phyloP scores from a whole-genome alignment of 1,284 basidiomycete species.

The Ustilago tritici region DNA sequence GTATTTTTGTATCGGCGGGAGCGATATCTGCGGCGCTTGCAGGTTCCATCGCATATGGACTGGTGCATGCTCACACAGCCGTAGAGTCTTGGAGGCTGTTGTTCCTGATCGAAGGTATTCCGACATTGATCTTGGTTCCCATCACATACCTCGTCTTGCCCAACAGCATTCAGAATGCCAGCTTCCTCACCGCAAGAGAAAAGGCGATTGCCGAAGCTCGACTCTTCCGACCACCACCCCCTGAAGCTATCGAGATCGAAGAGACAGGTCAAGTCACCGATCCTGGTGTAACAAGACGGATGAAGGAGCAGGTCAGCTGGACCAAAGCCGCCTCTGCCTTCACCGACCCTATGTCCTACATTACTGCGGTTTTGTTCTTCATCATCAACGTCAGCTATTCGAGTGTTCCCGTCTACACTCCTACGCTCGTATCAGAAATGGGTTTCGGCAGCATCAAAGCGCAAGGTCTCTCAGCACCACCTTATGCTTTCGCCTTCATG shows the following conservation, averaged over 20 bases:
- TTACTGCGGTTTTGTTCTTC: conserved; percentile 57
- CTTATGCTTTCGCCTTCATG: conserved; percentile 61
- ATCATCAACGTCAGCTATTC: conserved; percentile 64
- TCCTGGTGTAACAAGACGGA: conserved; percentile 2
- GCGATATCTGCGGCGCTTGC: conserved; percentile 50
- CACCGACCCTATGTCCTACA: conserved; percentile 55
- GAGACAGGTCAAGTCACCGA: neutral
- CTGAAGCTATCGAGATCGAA: conserved; percentile 4
- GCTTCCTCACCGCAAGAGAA: conserved; percentile 58
- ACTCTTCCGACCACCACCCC: conserved; percentile 42
- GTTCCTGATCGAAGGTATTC: conserved; percentile 64
- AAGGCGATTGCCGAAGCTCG: conserved; percentile 58
- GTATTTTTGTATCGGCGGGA: conserved; percentile 39
- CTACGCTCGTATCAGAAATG: conserved; percentile 61
- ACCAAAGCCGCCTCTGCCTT: conserved; percentile 45
- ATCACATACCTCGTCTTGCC: conserved; percentile 59
- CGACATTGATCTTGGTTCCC: conserved; percentile 56
- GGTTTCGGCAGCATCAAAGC: conserved; percentile 58
- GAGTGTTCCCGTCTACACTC: conserved; percentile 64
- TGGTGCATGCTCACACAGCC: conserved; percentile 51
- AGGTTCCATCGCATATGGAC: conserved; percentile 63
- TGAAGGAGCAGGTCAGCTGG: conserved; percentile 32
- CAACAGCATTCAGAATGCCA: conserved; percentile 52
- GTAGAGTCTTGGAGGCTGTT: conserved; percentile 59
- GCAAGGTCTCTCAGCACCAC: conserved; percentile 56